Base-by-base conservation (phyloP, 768 basidiomycete genomes). In the Termitomyces sp. region DNA sequence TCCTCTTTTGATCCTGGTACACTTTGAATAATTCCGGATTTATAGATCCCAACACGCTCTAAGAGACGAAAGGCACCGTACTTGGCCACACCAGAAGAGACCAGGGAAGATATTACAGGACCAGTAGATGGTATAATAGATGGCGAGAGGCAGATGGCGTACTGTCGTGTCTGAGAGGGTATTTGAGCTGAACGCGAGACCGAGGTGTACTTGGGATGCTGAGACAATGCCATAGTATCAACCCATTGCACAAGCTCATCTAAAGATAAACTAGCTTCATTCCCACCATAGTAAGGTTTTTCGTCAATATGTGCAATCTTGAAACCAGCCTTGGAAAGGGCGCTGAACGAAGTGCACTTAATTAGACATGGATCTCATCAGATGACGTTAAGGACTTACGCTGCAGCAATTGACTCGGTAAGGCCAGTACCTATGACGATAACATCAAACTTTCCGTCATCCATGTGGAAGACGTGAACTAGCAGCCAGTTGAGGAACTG, bases 1-100 rank as follows among this genome's bases (percentile, higher is more conserved):
- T 92, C 90, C 70, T 95, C 95, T 70, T 97, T 98, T 74, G 85
- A 91, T 34, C 87, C 87, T 1, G 96, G 96, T 0, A 98, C 95
- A 52, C 72, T 80, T 65, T 82, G 82, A 55, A 84, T 68, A 54
- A 69, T 69, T 2, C 80, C 74, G 22, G 75, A 59, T 51, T 83
- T 75, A 65, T 85, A 87, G 46, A 93, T 74, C 41, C 78, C 83
- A 18, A 90, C 78, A 24, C 81, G 82, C 61, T 88, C 91, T 20
- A 98, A 75, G 4, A 97, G 78, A 48, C 89, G 86, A 69, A 95
- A 98, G 2, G 87, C 88, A n/a, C 93, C 92, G 67, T 98, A 98
- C 58, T 88, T 86, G 8, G 93, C 81, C 15, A 98, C 93, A 24
- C 93, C 90, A 13, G 92, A 94, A 0, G 81, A 76, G 11, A 96